Evolutionary conservation across 2,329 filamentous ascomycete species (phyloP).

Genomic region (Talaromyces sp.): DNA sequence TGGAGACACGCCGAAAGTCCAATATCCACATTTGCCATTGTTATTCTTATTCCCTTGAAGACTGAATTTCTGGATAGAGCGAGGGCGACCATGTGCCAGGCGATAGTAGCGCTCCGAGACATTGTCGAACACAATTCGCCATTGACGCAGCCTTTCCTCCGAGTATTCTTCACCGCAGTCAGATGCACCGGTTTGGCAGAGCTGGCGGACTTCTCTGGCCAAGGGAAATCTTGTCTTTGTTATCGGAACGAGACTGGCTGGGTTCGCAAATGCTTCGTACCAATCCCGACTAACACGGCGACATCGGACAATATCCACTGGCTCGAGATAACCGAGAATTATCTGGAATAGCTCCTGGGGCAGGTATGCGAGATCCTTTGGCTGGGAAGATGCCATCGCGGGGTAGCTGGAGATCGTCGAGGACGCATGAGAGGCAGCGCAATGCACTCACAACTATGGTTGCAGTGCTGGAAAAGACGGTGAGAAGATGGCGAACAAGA

Average conservation of each 20-base stretch:
- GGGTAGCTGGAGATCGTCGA: neutral
- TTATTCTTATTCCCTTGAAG: slow-evolving; percentile 31
- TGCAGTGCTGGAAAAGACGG: neutral
- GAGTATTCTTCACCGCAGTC: neutral
- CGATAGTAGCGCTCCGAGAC: slow-evolving; percentile 52
- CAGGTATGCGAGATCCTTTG: slow-evolving; percentile 29
- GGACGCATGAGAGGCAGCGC: neutral
- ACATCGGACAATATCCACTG: slow-evolving; percentile 46
- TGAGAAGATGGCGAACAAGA: neutral
- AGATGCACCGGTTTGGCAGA: slow-evolving; percentile 9
- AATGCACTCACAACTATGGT: neutral
- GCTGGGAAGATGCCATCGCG: slow-evolving; percentile 7
- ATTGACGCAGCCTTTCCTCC: slow-evolving; percentile 8
- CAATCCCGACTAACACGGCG: slow-evolving; percentile 49
- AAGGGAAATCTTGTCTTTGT: slow-evolving; percentile 49
- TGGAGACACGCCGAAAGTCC: slow-evolving; percentile 36
- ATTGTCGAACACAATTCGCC: slow-evolving; percentile 38
- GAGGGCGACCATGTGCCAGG: slow-evolving; percentile 45
- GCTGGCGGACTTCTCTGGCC: slow-evolving; percentile 48
- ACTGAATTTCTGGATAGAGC: slow-evolving; percentile 41
- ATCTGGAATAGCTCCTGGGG: slow-evolving; percentile 56
- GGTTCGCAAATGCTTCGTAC: slow-evolving; percentile 45
- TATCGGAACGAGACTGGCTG: slow-evolving; percentile 42
- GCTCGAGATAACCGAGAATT: slow-evolving; percentile 44
- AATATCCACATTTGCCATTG: slow-evolving; percentile 27